phyloP scores from a whole-genome alignment of 495 filamentous ascomycete genomes.

The Aspergillus diversus region DNA sequence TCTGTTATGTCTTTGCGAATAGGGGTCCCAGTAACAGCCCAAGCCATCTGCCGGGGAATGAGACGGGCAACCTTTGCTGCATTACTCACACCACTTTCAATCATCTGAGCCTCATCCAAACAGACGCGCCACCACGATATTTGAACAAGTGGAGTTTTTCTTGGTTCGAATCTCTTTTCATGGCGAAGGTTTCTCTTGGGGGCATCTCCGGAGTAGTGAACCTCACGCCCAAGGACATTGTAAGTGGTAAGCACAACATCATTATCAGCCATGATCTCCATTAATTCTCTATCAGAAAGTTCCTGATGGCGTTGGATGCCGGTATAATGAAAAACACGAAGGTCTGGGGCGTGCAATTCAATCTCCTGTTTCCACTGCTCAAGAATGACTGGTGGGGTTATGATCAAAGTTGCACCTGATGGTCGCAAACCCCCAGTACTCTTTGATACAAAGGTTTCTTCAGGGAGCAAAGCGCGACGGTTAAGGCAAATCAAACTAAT shows the following conservation, averaged over 20 bases:
- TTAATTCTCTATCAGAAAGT: slow-evolving; percentile 45
- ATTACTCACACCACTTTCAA: slow-evolving; percentile 83
- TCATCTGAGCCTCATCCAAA: slow-evolving; percentile 95
- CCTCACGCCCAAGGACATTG: slow-evolving; percentile 71
- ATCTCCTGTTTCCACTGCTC: slow-evolving; percentile 90
- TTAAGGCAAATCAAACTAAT: slow-evolving; percentile 76
- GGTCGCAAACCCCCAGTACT: slow-evolving; percentile 35
- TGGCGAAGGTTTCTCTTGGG: slow-evolving; percentile 70
- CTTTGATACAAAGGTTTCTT: slow-evolving; percentile 23
- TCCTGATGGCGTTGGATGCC: slow-evolving; percentile 48
- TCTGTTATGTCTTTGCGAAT: slow-evolving; percentile 75
- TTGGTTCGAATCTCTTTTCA: slow-evolving; percentile 65
- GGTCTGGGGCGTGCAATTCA: slow-evolving; percentile 63
- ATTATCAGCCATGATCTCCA: slow-evolving; percentile 53
- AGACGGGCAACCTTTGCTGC: slow-evolving; percentile 77
- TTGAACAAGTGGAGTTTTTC: slow-evolving; percentile 73
- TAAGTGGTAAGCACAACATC: slow-evolving; percentile 92
- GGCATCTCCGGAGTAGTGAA: slow-evolving; percentile 69
- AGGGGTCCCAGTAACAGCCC: slow-evolving; percentile 94
- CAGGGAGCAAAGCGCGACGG: slow-evolving; percentile 29
- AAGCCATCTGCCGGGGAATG: slow-evolving; percentile 83
- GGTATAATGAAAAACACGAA: slow-evolving; percentile 57
- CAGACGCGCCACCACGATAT: slow-evolving; percentile 92
- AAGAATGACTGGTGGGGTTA: slow-evolving; percentile 79
- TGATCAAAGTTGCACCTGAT: slow-evolving; percentile 76